Evolutionary conservation across 2,329 filamentous ascomycete genomes (phyloP).

Genomic region (Penicillium sp.): DNA sequence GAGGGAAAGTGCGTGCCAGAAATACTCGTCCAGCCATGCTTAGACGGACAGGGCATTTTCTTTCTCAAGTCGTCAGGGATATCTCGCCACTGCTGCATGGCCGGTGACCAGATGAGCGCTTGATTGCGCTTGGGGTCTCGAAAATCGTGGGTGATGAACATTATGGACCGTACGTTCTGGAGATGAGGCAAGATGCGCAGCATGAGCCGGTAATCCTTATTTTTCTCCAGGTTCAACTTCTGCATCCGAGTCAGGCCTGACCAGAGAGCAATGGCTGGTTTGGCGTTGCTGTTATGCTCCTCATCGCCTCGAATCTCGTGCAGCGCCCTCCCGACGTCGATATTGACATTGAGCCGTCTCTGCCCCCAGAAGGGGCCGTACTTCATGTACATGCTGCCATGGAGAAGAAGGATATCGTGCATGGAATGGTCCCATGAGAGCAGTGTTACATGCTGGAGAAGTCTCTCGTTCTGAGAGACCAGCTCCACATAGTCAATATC

Average conservation of each 20-base stretch:
- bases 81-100: not conserved
- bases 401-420: not conserved
- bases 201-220: not conserved
- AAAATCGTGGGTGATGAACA: not conserved
- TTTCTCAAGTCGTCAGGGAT: not conserved
- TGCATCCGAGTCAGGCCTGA: not conserved
- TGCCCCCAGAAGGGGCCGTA: not conserved
- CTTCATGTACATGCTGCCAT: not conserved
- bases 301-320: not conserved
- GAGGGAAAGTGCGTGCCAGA: not conserved
- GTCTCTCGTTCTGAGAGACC: not conserved
- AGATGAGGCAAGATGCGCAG: not conserved
- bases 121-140: not conserved
- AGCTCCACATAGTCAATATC: conserved; percentile 7
- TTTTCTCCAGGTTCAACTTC: not conserved
- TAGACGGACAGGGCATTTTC: not conserved
- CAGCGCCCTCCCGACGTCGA: not conserved
- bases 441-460: not conserved
- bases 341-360: not conserved
- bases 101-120: not conserved
- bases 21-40: not conserved
- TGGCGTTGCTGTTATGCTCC: not conserved
- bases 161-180: not conserved
- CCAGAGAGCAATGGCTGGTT: not conserved
- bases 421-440: conserved; percentile 7